Evolutionary conservation across 1,284 basidiomycete genomes (phyloP).

Genomic region (Leccinum solheimii): DNA sequence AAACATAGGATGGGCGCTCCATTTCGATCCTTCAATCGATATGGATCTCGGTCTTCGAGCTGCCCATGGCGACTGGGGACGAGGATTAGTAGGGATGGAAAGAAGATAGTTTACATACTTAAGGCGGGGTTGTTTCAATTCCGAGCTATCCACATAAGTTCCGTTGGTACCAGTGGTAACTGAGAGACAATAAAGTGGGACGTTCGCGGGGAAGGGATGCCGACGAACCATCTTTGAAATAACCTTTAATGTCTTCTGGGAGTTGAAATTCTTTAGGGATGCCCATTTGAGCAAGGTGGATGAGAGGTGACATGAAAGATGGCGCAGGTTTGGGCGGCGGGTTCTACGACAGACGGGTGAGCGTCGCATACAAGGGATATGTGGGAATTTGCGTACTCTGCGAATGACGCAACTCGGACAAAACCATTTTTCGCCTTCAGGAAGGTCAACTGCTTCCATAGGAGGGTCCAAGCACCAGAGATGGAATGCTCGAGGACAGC

Average conservation of each 20-base stretch:
- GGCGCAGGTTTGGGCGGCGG: slow-evolving; percentile 60
- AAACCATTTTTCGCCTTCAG: slow-evolving; percentile 90
- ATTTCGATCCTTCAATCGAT: slow-evolving; percentile 84
- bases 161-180: slow-evolving; percentile 76
- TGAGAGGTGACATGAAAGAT: slow-evolving; percentile 65
- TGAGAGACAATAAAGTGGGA: slow-evolving; percentile 35
- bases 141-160: slow-evolving; percentile 74
- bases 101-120: slow-evolving; percentile 50
- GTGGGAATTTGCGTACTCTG: slow-evolving; percentile 51
- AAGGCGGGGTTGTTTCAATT: slow-evolving; percentile 72
- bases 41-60: slow-evolving; percentile 89
- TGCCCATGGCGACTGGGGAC: slow-evolving; percentile 79
- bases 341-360: slow-evolving; percentile 45
- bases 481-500: slow-evolving; percentile 95
- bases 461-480: slow-evolving; percentile 96
- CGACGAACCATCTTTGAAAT: slow-evolving; percentile 81
- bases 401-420: slow-evolving; percentile 76
- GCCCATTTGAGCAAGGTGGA: slow-evolving; percentile 61
- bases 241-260: slow-evolving; percentile 83
- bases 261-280: slow-evolving; percentile 86
- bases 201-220: slow-evolving; percentile 12
- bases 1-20: slow-evolving; percentile 85
- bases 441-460: slow-evolving; percentile 82
- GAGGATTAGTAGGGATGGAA: slow-evolving; percentile 16
- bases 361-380: slow-evolving; percentile 7